phyloP scores from a whole-genome alignment of 345 rosid species.

The Eucalyptus caleyi region DNA sequence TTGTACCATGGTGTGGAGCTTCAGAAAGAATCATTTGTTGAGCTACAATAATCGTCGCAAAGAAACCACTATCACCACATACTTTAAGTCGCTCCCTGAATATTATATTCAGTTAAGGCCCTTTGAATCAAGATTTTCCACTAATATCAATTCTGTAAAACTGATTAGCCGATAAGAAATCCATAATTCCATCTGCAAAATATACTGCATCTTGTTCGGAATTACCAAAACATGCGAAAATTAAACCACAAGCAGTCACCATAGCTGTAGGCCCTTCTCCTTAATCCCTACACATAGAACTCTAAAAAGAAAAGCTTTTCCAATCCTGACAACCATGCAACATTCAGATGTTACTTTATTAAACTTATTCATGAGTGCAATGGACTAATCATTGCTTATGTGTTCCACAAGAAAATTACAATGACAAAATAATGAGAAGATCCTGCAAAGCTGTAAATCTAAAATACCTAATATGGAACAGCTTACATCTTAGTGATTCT shows the following conservation, averaged over 20 bases:
- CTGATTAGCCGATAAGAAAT: not conserved
- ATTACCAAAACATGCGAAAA: not conserved
- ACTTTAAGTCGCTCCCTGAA: not conserved
- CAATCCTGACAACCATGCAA: not conserved
- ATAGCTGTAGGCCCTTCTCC: not conserved
- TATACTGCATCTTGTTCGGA: not conserved
- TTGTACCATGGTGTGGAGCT: not conserved
- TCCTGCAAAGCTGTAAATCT: not conserved
- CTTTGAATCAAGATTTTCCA: not conserved
- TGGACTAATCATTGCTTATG: not conserved
- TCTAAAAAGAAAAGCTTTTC: not conserved
- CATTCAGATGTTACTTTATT: not conserved
- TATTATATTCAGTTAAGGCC: not conserved
- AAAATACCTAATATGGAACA: not conserved
- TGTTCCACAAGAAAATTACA: not conserved
- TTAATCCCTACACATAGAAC: not conserved
- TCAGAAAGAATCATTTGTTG: not conserved
- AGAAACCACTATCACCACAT: not conserved
- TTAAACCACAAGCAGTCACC: not conserved
- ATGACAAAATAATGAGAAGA: not conserved
- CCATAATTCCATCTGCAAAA: not conserved
- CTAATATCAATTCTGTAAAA: not conserved
- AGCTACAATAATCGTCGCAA: not conserved
- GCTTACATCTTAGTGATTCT: not conserved
- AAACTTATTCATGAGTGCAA: too few species aligned